Evolutionary conservation across 2,329 filamentous ascomycete genomes (phyloP).

Genomic region (Phaeosphaeria sp.): DNA sequence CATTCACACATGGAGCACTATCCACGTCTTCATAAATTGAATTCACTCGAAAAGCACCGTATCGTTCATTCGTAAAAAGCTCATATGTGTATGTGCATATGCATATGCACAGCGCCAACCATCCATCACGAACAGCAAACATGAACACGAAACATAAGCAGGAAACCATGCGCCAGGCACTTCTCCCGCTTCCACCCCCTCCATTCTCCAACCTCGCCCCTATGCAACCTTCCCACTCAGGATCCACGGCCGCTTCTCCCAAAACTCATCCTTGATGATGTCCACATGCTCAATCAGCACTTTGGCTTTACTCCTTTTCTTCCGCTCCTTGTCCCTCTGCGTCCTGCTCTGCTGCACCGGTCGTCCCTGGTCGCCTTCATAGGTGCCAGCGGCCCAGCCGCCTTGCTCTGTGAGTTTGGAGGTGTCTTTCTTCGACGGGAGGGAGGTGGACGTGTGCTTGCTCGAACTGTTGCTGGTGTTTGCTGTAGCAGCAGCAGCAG

Average conservation of each 20-base stretch:
- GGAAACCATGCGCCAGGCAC: neutral
- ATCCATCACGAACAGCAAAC: neutral
- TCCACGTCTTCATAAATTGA: too few species aligned
- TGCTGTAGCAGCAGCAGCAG: neutral
- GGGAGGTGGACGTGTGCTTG: neutral
- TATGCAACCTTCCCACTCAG: conserved; percentile 46
- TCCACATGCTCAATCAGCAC: conserved; percentile 87
- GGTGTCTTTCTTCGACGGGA: conserved; percentile 4
- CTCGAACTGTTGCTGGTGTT: conserved; percentile 2
- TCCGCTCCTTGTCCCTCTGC: conserved; percentile 83
- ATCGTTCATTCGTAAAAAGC: neutral
- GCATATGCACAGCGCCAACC: too few species aligned
- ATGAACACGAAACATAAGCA: too few species aligned
- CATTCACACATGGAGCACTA: too few species aligned
- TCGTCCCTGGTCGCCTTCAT: conserved; percentile 44
- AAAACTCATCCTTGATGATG: conserved; percentile 95
- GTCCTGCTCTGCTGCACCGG: conserved; percentile 69
- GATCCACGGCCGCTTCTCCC: conserved; percentile 82
- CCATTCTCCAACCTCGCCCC: too few species aligned
- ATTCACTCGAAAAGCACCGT: neutral
- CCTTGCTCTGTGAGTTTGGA: conserved; percentile 14
- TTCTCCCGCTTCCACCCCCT: neutral
- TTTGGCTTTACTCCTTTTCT: conserved; percentile 78
- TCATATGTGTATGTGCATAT: too few species aligned
- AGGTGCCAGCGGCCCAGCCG: conserved; percentile 17